Base-by-base conservation (phyloP, 768 basidiomycete species). In the Boletus edulis region DNA sequence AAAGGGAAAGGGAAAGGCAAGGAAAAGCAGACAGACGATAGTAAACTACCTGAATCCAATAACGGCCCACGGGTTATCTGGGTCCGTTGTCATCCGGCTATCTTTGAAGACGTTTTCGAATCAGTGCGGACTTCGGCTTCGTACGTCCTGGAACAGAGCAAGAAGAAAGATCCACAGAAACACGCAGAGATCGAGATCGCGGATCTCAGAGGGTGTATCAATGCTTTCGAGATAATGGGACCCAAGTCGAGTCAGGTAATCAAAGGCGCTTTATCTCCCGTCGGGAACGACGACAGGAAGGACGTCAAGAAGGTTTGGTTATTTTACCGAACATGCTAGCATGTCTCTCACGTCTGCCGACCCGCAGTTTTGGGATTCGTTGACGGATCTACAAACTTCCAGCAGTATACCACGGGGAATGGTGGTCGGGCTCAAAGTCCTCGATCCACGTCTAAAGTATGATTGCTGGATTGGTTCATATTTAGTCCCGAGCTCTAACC, bases 191-290 rank as follows among this genome's bases (percentile, higher is more conserved):
- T 94, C 11, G 85, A 91, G 60, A 76, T 95, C 15, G 76, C 79
- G 8, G 90, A 95, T 66, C 68, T 94, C 46, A 75, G 87, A 52
- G 83, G 82, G 2, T 81, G 84, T 46, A 62, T 93, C 41, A 90
- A 89, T 57, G 78, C 85, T 6, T 96, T 96, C 62, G 95, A 98
- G 68, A 81, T 98, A 34, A 88, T 89, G 77, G 96, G 96, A 3
- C 91, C 91, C 4, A 89, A 84, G 66, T 78, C 89, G 0, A 90
- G 80, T 51, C 87, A 89, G 65, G 82, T 94, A 12, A 69, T 89
- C 48, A 83, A 81, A 62, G 86, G 87, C 24, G 82, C 81, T 1
- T 64, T 89, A 43, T 78, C 73, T 20, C 82, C 82, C 8, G 73
- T 76, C 13, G 65, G 72, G 5, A 72, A 75, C 7, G 79, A 85